A percentile compares a stretch with the other conserved stretches of the same genome.
phyloP scores from a whole-genome alignment of 2,329 filamentous ascomycete species.

The Periconia sp. region DNA sequence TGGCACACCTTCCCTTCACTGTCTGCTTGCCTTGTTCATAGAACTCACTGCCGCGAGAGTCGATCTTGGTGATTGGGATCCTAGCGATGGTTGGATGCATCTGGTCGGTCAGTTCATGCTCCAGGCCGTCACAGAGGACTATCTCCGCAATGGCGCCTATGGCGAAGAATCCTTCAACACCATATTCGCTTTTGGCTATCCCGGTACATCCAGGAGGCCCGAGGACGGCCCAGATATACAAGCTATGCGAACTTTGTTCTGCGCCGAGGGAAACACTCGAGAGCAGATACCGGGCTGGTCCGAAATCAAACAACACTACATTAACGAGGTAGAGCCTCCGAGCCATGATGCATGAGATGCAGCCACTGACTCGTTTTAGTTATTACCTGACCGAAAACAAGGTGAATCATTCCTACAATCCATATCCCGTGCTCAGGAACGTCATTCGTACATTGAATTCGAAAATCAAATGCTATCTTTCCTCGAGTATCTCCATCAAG shows the following conservation, averaged over 20 bases:
- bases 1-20: slow-evolving; percentile 41
- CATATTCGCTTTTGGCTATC: slow-evolving; percentile 51
- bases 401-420: slow-evolving; percentile 22
- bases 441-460: slow-evolving; percentile 41
- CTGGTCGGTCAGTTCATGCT: slow-evolving; percentile 52
- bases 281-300: slow-evolving; percentile 42
- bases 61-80: slow-evolving; percentile 33
- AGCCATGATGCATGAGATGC: not conserved
- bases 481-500: slow-evolving; percentile 46
- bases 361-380: slow-evolving; percentile 11
- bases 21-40: slow-evolving; percentile 53
- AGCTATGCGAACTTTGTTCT: slow-evolving; percentile 39
- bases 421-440: slow-evolving; percentile 32
- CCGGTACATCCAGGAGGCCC: slow-evolving; percentile 20
- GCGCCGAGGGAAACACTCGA: slow-evolving; percentile 28
- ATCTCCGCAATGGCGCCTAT: slow-evolving; percentile 42
- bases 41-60: slow-evolving; percentile 51
- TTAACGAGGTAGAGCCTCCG: slow-evolving; percentile 24
- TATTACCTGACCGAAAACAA: slow-evolving; percentile 19
- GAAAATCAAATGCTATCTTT: slow-evolving; percentile 45
- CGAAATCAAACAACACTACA: slow-evolving; percentile 35
- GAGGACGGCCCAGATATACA: slow-evolving; percentile 31
- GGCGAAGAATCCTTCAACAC: slow-evolving; percentile 43
- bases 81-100: slow-evolving; percentile 47
- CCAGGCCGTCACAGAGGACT: slow-evolving; percentile 54